Evolutionary conservation across 352 stramenopile species (phyloP), one percentile per base, ranked within the genome.

Genomic region (Thraustotheca clavata): DNA sequence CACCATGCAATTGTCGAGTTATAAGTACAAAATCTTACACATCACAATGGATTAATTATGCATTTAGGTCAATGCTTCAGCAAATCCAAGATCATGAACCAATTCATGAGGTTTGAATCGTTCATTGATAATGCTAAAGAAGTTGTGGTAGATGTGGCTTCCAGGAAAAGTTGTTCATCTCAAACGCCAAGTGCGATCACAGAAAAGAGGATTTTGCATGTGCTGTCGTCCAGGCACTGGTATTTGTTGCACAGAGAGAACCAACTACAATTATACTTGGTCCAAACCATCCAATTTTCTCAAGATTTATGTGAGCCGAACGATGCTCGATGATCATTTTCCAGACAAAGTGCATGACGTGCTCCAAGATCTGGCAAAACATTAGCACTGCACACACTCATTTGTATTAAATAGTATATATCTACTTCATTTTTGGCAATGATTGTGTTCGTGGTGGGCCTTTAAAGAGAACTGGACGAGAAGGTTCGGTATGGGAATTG

Each of bases 301-400:
- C 59, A 79, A 73, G 49, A 91, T 93, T 36, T 74, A 78, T 49
- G 91, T 94, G 27, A 79, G 76, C 14, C 82, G 83, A 22, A 92
- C 83, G 27, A 94, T 94, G 83, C 71, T 94, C 22, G 83, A 92
- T 70, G 83, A 94, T 49, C 86, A 94, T 60, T 94, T 94, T 49
- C 83, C 85, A 0, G 83, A 94, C 71, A 94, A 93, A 62, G 83
- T 94, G 4, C 82, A 94, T 68, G 80, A 85, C 62, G 85, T 94
- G 43, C 75, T 94, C 6, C 77, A 92, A 49, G 82, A 94, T 62
- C n/a, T 62, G n/a, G 39, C 39, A n/a, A 52, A 52, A 24, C n/a
- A 24, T 33, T 6, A 14, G n/a, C 9, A 9, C 2, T 9, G 7
- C 11, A 31, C 34, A 52, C 6, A 6, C 12, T 20, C 7, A 24